Conservation (phyloP, 305 asterid species). For the Solanum hybrid region DNA sequence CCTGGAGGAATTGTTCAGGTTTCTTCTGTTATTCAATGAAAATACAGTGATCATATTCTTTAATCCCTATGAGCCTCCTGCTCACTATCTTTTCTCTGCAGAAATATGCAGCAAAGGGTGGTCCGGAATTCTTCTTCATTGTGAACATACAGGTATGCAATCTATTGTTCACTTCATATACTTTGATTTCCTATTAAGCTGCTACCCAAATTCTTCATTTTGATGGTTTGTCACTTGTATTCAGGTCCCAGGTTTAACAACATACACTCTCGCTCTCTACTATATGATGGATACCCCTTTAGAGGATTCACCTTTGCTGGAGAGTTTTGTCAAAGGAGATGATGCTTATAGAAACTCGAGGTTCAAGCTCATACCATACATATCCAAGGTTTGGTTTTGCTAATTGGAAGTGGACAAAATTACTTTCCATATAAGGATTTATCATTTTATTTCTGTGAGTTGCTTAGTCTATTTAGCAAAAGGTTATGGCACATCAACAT, state of each 20-base stretch:
- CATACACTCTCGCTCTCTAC: constrained; percentile 69
- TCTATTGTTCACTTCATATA: neutral
- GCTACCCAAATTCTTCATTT: neutral
- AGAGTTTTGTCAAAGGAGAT: constrained; percentile 84
- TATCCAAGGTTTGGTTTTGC: constrained; percentile 54
- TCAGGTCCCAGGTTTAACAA: constrained; percentile 90
- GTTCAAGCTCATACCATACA: constrained; percentile 95
- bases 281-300: constrained; percentile 81
- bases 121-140: constrained; percentile 82
- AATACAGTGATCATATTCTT: neutral
- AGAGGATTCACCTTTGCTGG: constrained; percentile 78
- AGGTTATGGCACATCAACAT: neutral
- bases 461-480: neutral
- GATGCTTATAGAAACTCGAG: constrained; percentile 88
- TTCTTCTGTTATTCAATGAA: neutral
- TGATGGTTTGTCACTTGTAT: neutral
- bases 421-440: neutral
- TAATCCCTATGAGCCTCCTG: constrained; percentile 15
- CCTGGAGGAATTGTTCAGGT: constrained; percentile 97
- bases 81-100: constrained; percentile 27
- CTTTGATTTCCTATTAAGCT: neutral
- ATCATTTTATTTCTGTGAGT: neutral
- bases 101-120: constrained; percentile 85
- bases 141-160: constrained; percentile 68
- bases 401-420: neutral